Evolutionary conservation across 2,329 filamentous ascomycete genomes (phyloP).

Genomic region (Pezicula radicicola): DNA sequence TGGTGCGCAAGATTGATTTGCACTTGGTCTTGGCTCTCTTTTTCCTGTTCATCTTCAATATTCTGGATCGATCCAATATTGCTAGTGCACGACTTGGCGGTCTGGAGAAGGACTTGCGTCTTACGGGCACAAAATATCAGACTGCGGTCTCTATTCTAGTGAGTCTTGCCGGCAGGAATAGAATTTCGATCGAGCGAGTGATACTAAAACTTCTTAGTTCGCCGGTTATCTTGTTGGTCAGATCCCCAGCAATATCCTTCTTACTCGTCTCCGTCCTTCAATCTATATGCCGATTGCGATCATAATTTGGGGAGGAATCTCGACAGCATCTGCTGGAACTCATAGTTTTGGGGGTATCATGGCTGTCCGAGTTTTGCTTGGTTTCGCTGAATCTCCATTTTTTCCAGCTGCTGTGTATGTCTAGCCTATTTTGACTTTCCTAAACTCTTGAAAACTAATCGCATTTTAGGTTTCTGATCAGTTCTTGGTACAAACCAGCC

Average conservation of each 20-base stretch:
- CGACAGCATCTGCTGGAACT: conserved; percentile 40
- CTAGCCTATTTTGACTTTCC: too few species aligned
- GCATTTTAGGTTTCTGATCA: conserved; percentile 30
- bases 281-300: conserved; percentile 31
- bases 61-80: conserved; percentile 8
- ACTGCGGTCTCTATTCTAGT: conserved; percentile 5
- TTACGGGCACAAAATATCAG: conserved; percentile 14
- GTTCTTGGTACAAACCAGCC: conserved; percentile 38
- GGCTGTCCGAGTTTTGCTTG: conserved; percentile 27
- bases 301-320: conserved; percentile 35
- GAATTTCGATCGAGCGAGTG: neutral
- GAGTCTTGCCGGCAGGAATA: neutral
- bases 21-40: neutral
- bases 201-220: neutral
- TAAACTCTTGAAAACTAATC: conserved; percentile 9
- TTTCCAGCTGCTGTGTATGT: conserved; percentile 44
- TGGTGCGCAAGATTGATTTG: neutral
- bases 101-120: conserved; percentile 3
- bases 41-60: conserved; percentile 4
- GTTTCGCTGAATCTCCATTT: conserved; percentile 35
- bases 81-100: conserved; percentile 6
- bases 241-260: conserved; percentile 36
- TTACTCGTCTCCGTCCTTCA: conserved; percentile 25
- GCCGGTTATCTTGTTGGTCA: conserved; percentile 6
- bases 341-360: conserved; percentile 21